Percentiles rank a stretch among this genome's conserved stretches.
Evolutionary conservation across 768 basidiomycete genomes (phyloP).

Genomic region (Cystofilobasidium capitatum): DNA sequence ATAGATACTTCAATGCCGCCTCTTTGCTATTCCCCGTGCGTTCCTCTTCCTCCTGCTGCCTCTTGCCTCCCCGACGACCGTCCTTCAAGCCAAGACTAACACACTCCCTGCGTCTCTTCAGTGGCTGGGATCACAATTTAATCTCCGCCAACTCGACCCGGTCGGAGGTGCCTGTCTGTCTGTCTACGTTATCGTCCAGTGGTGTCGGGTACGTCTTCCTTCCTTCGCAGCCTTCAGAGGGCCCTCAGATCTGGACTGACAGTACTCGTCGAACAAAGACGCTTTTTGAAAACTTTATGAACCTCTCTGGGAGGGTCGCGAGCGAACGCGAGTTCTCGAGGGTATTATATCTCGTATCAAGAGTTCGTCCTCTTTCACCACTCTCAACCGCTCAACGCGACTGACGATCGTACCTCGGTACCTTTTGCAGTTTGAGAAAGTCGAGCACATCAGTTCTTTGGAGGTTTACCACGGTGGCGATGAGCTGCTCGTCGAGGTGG

Average conservation of each 20-base stretch:
- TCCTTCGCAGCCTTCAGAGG: neutral
- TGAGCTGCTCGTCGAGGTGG: slow-evolving; percentile 23
- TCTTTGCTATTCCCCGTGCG: slow-evolving; percentile 21
- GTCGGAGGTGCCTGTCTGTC: slow-evolving; percentile 16
- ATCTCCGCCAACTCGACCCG: slow-evolving; percentile 14
- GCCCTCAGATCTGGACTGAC: neutral
- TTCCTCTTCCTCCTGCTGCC: neutral
- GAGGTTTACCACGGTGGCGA: slow-evolving; percentile 24
- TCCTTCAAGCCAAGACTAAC: neutral
- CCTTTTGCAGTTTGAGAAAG: neutral
- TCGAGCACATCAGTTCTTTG: neutral
- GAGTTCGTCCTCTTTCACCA: neutral
- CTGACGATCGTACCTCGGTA: neutral
- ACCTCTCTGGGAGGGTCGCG: slow-evolving; percentile 15
- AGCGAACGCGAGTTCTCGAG: slow-evolving; percentile 7
- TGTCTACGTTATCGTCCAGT: slow-evolving; percentile 24
- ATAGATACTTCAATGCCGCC: slow-evolving; percentile 19
- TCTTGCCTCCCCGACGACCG: too few species aligned
- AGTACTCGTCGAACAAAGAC: slow-evolving; percentile 3
- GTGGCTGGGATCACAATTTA: slow-evolving; percentile 20
- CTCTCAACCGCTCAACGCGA: neutral
- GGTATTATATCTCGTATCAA: slow-evolving; percentile 22
- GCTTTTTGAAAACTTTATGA: slow-evolving; percentile 23
- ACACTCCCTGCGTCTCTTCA: neutral
- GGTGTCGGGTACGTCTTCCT: slow-evolving; percentile 12